Percentiles rank a stretch among this genome's conserved stretches.
Evolutionary conservation across 257 asterid species (phyloP).

Genomic region (Solanum chiquidenum): DNA sequence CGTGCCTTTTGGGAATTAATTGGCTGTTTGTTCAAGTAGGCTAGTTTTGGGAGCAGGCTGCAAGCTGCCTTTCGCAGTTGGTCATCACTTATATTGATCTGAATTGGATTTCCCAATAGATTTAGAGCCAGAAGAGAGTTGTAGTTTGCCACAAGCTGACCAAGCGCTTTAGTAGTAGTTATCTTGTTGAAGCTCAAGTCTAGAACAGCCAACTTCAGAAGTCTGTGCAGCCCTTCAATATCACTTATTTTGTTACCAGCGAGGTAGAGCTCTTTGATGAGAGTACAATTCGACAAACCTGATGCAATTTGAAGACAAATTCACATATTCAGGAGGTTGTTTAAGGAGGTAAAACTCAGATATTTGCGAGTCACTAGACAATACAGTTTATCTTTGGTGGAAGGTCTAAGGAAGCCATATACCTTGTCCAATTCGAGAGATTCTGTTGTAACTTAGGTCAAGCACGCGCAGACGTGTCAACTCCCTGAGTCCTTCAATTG

Average conservation of each 20-base stretch:
- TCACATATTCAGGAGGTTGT: neutral
- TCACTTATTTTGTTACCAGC: constrained; percentile 79
- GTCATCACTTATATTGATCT: constrained; percentile 54
- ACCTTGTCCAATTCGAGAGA: constrained; percentile 81
- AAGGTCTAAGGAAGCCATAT: neutral
- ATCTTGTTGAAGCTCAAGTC: constrained; percentile 84
- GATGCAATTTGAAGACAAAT: neutral
- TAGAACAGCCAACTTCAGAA: constrained; percentile 53
- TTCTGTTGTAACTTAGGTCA: constrained; percentile 76
- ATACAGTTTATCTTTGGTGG: neutral
- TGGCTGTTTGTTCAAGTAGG: constrained; percentile 55
- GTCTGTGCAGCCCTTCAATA: constrained; percentile 80
- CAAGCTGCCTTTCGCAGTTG: constrained; percentile 49
- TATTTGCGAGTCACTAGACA: neutral
- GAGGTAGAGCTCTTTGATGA: constrained; percentile 66
- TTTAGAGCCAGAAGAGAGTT: constrained; percentile 56
- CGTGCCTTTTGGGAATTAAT: constrained; percentile 50
- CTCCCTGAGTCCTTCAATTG: constrained; percentile 76
- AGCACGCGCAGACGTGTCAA: constrained; percentile 62
- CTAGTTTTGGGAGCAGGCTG: constrained; percentile 61
- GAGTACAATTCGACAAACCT: constrained; percentile 65
- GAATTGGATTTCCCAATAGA: constrained; percentile 70
- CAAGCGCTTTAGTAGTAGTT: constrained; percentile 62
- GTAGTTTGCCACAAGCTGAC: constrained; percentile 82
- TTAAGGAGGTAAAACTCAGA: neutral